A percentile compares a stretch with the other conserved stretches of the same genome.
Evolutionary conservation across 1,284 basidiomycete species (phyloP).

Genomic region (Puccinia hordei): DNA sequence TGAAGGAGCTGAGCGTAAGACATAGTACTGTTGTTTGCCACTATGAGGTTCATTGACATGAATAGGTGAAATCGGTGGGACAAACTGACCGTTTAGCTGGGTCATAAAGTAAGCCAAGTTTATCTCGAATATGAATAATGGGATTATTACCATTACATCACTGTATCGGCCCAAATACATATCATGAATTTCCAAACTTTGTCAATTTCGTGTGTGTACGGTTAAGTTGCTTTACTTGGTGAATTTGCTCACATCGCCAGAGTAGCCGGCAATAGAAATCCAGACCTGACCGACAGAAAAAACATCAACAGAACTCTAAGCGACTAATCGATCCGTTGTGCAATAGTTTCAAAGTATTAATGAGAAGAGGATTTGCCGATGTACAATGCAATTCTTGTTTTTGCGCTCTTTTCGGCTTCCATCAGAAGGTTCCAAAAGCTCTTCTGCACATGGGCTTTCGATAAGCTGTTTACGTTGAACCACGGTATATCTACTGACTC

Average conservation of each 20-base stretch:
- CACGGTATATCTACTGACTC: not conserved
- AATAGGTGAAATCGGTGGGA: not conserved
- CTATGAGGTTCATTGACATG: not conserved
- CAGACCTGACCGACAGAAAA: constrained; percentile 9
- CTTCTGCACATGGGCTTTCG: not conserved
- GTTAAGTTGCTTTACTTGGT: not conserved
- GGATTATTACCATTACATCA: constrained; percentile 37
- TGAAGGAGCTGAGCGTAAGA: not conserved
- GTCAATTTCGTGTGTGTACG: not conserved
- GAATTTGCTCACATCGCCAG: constrained; percentile 16
- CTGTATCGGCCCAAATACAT: not conserved
- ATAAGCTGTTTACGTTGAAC: constrained; percentile 1
- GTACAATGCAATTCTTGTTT: not conserved
- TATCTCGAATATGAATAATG: constrained; percentile 39
- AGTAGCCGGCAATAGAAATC: constrained; percentile 22
- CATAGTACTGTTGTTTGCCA: not conserved
- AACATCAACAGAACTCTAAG: not conserved
- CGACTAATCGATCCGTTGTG: not conserved
- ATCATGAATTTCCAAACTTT: not conserved
- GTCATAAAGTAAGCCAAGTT: constrained; percentile 37
- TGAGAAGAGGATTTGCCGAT: not conserved
- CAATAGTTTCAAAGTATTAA: not conserved
- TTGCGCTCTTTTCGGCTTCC: constrained; percentile 1
- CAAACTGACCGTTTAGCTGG: constrained; percentile 39
- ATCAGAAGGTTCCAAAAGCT: constrained; percentile 12